phyloP scores from a whole-genome alignment of 495 filamentous ascomycete species.

The Aspergillus biplanus region DNA sequence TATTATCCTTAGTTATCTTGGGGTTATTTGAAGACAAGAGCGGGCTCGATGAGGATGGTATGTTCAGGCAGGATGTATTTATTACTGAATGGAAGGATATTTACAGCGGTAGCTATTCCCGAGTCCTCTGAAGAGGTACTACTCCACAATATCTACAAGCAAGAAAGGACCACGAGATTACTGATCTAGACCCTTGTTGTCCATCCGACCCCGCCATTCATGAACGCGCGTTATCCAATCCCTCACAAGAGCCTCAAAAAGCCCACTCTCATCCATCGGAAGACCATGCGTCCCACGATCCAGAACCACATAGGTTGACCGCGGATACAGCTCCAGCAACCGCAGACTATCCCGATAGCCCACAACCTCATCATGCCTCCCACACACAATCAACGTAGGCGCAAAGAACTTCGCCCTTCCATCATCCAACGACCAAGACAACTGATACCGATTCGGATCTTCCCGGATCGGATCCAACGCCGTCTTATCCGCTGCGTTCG shows the following conservation, averaged over 20 bases:
- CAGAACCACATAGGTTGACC: constrained; percentile 35
- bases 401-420: constrained; percentile 31
- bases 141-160: too few species aligned
- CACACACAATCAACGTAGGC: constrained; percentile 36
- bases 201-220: constrained; percentile 28
- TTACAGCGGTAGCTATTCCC: too few species aligned
- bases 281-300: constrained; percentile 38
- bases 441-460: constrained; percentile 32
- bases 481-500: constrained; percentile 27
- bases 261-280: constrained; percentile 34
- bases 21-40: too few species aligned
- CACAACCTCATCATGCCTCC: constrained; percentile 34
- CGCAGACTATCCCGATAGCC: constrained; percentile 39
- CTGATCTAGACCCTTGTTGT: too few species aligned
- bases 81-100: too few species aligned
- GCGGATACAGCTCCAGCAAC: constrained; percentile 37
- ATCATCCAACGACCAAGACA: constrained; percentile 29
- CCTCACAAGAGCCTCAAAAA: constrained; percentile 38
- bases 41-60: too few species aligned
- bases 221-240: constrained; percentile 33
- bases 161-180: too few species aligned
- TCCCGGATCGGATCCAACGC: constrained; percentile 34
- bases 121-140: too few species aligned
- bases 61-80: too few species aligned
- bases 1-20: constrained; percentile 15